A percentile compares a stretch with the other conserved stretches of the same genome.
These are phyloP conservation scores for Claviceps sp. DNA, from an alignment of 2,329 filamentous ascomycete genomes.

Conservation along the genomic window DNA sequence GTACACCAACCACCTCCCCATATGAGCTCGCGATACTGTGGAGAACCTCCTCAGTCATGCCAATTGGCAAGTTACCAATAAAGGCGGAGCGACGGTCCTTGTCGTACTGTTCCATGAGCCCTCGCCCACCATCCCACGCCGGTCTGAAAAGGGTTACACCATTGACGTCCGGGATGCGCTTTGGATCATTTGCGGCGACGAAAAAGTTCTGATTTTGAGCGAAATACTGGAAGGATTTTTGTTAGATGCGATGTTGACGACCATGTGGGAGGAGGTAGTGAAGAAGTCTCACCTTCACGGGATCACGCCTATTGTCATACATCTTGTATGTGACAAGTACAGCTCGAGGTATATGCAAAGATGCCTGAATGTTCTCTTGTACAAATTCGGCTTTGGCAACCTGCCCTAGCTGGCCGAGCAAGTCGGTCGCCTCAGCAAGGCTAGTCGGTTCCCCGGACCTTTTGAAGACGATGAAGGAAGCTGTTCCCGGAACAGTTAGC, in stretches of 20 bases:
- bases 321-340: conserved; percentile 35
- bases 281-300: conserved; percentile 28
- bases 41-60: conserved; percentile 23
- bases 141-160: not conserved
- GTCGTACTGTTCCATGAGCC: conserved; percentile 23
- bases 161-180: not conserved
- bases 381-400: conserved; percentile 27
- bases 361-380: conserved; percentile 17
- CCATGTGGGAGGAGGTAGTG: conserved; percentile 1
- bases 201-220: conserved; percentile 3
- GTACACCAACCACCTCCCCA: conserved; percentile 22
- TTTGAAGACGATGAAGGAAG: conserved; percentile 34
- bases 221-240: conserved; percentile 3
- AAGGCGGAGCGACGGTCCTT: conserved; percentile 33
- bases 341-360: conserved; percentile 22
- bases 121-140: conserved; percentile 2
- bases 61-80: conserved; percentile 30
- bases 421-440: conserved; percentile 27
- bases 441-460: conserved; percentile 21
- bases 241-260: not conserved
- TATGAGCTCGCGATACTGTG: conserved; percentile 21
- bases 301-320: conserved; percentile 37
- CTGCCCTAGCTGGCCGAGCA: conserved; percentile 31
- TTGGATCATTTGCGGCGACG: conserved; percentile 18
- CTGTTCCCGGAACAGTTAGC: conserved; percentile 21